Percentiles rank a stretch among this genome's conserved stretches.
Conservation (phyloP, 495 filamentous ascomycete genomes). For the Neurospora tetrasperma region DNA sequence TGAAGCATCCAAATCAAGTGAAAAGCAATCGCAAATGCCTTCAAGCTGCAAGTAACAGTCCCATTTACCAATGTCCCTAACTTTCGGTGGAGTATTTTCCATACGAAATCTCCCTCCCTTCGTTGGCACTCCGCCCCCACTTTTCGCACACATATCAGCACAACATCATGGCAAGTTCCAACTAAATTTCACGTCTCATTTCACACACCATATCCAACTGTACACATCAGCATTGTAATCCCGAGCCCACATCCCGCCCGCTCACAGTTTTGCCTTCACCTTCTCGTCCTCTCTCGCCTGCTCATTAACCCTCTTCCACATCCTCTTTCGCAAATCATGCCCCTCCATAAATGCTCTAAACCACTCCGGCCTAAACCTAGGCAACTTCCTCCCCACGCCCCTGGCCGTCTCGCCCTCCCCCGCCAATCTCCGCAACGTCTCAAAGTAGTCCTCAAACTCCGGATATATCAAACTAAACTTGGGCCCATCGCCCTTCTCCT, state of each 20-base stretch:
- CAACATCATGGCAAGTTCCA: neutral
- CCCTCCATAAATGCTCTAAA: slow-evolving; percentile 38
- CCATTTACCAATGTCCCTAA: too few relatives aligned
- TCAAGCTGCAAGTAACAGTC: too few relatives aligned
- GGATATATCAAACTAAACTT: slow-evolving; percentile 41
- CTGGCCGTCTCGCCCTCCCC: slow-evolving; percentile 28
- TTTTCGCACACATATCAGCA: neutral
- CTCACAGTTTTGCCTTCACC: neutral
- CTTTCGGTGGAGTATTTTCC: too few relatives aligned
- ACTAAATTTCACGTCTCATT: neutral
- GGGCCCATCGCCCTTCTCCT: slow-evolving; percentile 37
- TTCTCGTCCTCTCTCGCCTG: slow-evolving; percentile 12
- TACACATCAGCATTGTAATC: neutral
- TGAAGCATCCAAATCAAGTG: too few relatives aligned
- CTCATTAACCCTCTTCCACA: slow-evolving; percentile 38
- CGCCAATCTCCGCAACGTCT: slow-evolving; percentile 35
- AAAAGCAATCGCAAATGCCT: too few relatives aligned
- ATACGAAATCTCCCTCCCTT: neutral
- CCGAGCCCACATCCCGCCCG: neutral
- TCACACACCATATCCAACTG: neutral
- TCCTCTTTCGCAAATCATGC: slow-evolving; percentile 36
- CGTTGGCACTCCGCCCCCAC: neutral
- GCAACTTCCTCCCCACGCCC: slow-evolving; percentile 32
- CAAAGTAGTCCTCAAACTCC: slow-evolving; percentile 48
- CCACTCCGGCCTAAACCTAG: slow-evolving; percentile 39